phyloP scores from a whole-genome alignment of 2,329 filamentous ascomycete species.

The Fusarium devonianum region DNA sequence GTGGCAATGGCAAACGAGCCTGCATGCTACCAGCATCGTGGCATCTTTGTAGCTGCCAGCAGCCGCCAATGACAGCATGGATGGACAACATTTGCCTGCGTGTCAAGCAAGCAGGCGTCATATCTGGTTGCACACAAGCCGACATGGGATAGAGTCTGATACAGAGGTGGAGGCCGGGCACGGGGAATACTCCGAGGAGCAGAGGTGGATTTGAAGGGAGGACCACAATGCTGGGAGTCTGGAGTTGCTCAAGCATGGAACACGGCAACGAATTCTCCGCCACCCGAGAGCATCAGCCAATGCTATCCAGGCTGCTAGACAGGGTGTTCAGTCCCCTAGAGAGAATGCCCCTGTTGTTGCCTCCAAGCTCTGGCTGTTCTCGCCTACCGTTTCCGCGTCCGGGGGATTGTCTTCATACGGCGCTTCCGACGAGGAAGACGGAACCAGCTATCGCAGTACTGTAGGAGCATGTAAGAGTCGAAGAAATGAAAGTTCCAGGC shows the following conservation, averaged over 20 bases:
- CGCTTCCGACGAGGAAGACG: too few relatives aligned
- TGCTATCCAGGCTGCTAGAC: too few relatives aligned
- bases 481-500: too few relatives aligned
- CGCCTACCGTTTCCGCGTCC: too few relatives aligned
- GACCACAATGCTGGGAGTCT: slow-evolving; percentile 6
- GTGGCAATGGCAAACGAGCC: not conserved
- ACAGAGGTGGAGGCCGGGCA: slow-evolving; percentile 1
- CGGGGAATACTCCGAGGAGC: not conserved
- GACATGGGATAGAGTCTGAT: not conserved
- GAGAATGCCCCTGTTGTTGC: not conserved
- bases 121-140: slow-evolving; percentile 10
- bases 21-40: not conserved
- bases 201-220: not conserved
- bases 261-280: not conserved
- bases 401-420: too few relatives aligned
- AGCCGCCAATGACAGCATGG: not conserved
- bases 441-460: too few relatives aligned
- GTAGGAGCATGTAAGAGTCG: too few relatives aligned
- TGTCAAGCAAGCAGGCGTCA: slow-evolving; percentile 1
- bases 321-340: too few relatives aligned
- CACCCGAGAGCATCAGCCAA: slow-evolving; percentile 1
- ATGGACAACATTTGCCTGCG: slow-evolving; percentile 1
- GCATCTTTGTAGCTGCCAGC: slow-evolving; percentile 1
- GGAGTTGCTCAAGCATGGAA: slow-evolving; percentile 5
- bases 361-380: too few relatives aligned